Evolutionary conservation across 331 rosid species (phyloP).

Genomic region (Spiraea crenata): DNA sequence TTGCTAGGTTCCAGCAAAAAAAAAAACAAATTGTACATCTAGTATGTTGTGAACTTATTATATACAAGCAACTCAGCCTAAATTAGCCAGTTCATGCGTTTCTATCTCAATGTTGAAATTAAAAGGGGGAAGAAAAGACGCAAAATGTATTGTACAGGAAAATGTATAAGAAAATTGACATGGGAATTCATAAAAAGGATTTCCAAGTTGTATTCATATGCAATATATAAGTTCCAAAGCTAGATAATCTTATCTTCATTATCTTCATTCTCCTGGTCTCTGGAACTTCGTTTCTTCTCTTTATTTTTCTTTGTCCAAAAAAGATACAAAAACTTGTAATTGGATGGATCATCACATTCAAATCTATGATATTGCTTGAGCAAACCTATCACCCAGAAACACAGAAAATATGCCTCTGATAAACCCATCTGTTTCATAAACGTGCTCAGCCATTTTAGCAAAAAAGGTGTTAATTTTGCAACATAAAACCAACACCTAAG

Average conservation of each 20-base stretch:
- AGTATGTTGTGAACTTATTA: neutral
- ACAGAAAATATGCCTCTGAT: no score
- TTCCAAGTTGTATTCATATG: conserved; percentile 10
- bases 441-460: neutral
- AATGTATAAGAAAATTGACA: neutral
- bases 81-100: conserved; percentile 12
- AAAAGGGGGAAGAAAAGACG: conserved; percentile 11
- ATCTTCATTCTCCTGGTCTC: neutral
- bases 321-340: neutral
- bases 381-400: no score
- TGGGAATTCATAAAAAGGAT: neutral
- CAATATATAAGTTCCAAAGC: neutral
- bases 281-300: neutral
- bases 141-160: conserved; percentile 34
- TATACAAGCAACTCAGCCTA: conserved; percentile 24
- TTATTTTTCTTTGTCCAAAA: neutral
- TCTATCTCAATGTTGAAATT: neutral
- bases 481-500: no score
- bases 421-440: no score
- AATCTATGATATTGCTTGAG: neutral
- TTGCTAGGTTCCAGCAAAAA: neutral
- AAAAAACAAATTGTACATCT: neutral
- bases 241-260: neutral
- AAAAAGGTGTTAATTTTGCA: no score
- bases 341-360: conserved; percentile 4